Percentiles rank a stretch among this genome's conserved stretches.
Evolutionary conservation across 1,284 basidiomycete species (phyloP).

Genomic region (Cutaneotrichosporon sp.): DNA sequence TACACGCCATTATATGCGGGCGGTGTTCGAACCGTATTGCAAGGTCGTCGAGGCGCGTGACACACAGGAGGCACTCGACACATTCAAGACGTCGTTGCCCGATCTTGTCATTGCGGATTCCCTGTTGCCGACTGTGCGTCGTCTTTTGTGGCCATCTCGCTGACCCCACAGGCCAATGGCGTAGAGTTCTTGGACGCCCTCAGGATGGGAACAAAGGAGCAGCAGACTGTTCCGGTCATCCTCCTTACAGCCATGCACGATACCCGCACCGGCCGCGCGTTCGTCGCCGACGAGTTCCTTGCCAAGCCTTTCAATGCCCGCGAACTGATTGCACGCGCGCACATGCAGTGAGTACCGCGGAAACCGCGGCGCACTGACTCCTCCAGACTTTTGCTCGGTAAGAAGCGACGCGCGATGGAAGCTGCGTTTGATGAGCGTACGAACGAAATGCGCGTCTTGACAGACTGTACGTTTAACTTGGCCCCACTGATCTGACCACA

Average conservation of each 20-base stretch:
- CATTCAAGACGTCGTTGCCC: slow-evolving; percentile 27
- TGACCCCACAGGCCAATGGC: slow-evolving; percentile 28
- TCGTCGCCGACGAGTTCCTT: slow-evolving; percentile 47
- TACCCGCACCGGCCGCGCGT: slow-evolving; percentile 17
- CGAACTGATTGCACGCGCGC: slow-evolving; percentile 49
- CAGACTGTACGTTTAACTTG: slow-evolving; percentile 18
- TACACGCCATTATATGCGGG: slow-evolving; percentile 37
- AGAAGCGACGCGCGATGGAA: slow-evolving; percentile 36
- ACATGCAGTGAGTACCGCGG: slow-evolving; percentile 36
- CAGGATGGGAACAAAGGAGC: slow-evolving; percentile 16
- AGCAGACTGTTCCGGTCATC: slow-evolving; percentile 33
- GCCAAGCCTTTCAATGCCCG: slow-evolving; percentile 44
- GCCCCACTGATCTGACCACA: slow-evolving; percentile 1
- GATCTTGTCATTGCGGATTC: slow-evolving; percentile 48
- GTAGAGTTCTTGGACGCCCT: slow-evolving; percentile 31
- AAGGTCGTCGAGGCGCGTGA: slow-evolving; percentile 47
- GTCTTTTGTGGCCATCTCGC: neutral
- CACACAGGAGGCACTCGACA: slow-evolving; percentile 44
- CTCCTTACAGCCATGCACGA: slow-evolving; percentile 41
- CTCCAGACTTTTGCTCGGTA: slow-evolving; percentile 37
- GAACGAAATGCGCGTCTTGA: slow-evolving; percentile 38
- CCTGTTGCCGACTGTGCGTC: slow-evolving; percentile 42
- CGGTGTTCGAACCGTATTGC: slow-evolving; percentile 46
- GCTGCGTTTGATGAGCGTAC: slow-evolving; percentile 37
- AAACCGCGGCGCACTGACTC: no score